Evolutionary conservation across 495 filamentous ascomycete genomes (phyloP).

Genomic region (Terfezia claveryi): DNA sequence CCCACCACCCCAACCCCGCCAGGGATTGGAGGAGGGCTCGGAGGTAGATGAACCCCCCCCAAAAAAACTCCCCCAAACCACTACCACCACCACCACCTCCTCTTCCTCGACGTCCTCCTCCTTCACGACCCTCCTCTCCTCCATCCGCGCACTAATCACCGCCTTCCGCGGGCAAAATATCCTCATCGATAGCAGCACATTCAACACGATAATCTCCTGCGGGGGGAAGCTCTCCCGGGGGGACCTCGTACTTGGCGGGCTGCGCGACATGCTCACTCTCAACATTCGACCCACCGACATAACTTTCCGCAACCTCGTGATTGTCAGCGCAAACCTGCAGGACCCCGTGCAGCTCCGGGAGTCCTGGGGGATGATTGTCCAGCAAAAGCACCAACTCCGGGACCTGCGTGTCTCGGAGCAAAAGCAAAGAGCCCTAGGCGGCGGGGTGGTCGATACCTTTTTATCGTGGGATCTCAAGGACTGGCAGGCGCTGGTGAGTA

Average conservation of each 20-base stretch:
- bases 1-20: not conserved
- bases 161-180: constrained; percentile 13
- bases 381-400: no score
- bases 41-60: not conserved
- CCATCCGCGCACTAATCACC: constrained; percentile 10
- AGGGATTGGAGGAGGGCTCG: not conserved
- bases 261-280: constrained; percentile 15
- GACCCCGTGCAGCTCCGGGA: constrained; percentile 14
- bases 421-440: no score
- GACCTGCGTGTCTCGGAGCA: no score
- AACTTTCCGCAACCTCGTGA: constrained; percentile 20
- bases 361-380: constrained; percentile 10
- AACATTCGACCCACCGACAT: constrained; percentile 16
- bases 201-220: constrained; percentile 22
- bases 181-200: constrained; percentile 11
- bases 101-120: no score
- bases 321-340: constrained; percentile 17
- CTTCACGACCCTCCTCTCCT: not conserved
- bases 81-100: not conserved
- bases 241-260: constrained; percentile 16
- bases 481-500: constrained; percentile 6
- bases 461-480: constrained; percentile 11
- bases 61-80: not conserved
- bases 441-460: not conserved
- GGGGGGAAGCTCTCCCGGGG: constrained; percentile 16